Conservation (phyloP, 306 rosid genomes). For the Trifolium dubium region DNA sequence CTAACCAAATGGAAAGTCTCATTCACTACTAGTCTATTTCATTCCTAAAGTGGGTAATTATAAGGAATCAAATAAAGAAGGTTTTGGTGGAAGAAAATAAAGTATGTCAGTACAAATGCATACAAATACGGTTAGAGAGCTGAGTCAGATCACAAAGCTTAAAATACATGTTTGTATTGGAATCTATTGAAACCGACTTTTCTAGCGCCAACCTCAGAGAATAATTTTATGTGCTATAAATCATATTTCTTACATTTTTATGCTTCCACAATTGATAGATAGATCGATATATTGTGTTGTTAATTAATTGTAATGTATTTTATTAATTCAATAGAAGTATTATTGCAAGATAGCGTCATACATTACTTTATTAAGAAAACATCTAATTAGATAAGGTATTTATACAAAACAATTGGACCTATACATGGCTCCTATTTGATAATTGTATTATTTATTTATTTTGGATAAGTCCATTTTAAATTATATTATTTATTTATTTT, state of each 20-base stretch:
- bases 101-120: conserved; percentile 36
- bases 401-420: background rate
- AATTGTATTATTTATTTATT: background rate
- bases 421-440: background rate
- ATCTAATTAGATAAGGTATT: background rate
- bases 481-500: too few species aligned
- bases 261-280: background rate
- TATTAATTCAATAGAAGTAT: background rate
- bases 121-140: conserved; percentile 28
- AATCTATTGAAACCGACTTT: conserved; percentile 31
- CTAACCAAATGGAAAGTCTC: conserved; percentile 14
- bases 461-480: background rate
- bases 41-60: conserved; percentile 46
- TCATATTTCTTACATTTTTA: background rate
- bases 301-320: background rate
- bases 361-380: conserved; percentile 5
- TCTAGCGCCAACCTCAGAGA: background rate
- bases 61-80: conserved; percentile 38
- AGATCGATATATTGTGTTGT: background rate
- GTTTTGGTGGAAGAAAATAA: conserved; percentile 36
- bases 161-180: conserved; percentile 30
- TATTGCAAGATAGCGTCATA: conserved; percentile 23
- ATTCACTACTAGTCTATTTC: too few species aligned
- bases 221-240: conserved; percentile 7
- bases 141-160: conserved; percentile 32